A percentile compares a stretch with the other conserved stretches of the same genome.
Evolutionary conservation across 1,284 basidiomycete genomes (phyloP).

Genomic region (Tilletia setariae): DNA sequence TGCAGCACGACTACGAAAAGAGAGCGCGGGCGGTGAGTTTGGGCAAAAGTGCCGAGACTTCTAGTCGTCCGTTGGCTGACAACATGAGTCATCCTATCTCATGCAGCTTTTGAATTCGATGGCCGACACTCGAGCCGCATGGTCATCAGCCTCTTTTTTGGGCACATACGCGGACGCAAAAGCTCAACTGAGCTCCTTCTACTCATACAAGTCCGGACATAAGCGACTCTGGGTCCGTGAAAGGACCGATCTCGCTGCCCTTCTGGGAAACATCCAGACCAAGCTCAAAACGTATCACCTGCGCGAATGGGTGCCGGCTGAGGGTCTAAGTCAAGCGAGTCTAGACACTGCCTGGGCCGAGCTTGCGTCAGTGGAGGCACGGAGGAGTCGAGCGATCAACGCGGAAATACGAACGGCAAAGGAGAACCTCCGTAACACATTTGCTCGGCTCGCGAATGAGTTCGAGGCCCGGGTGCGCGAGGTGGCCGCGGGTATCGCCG

Average conservation of each 20-base stretch:
- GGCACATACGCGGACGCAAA: constrained; percentile 72
- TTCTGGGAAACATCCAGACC: constrained; percentile 90
- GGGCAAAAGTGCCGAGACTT: not conserved
- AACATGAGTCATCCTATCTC: not conserved
- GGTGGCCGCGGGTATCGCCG: constrained; percentile 31
- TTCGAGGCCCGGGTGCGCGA: constrained; percentile 62
- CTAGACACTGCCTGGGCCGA: constrained; percentile 75
- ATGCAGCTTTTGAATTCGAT: constrained; percentile 42
- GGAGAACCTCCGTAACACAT: constrained; percentile 75
- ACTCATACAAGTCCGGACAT: constrained; percentile 76
- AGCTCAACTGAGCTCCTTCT: constrained; percentile 70
- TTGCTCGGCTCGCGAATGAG: constrained; percentile 77
- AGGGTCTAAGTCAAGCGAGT: constrained; percentile 60
- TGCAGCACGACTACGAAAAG: constrained; percentile 89
- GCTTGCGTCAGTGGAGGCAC: constrained; percentile 72
- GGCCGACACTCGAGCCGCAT: constrained; percentile 27
- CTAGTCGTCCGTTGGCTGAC: no score
- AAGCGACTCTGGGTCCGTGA: constrained; percentile 87
- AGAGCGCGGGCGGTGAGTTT: constrained; percentile 66
- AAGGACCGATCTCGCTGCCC: constrained; percentile 78
- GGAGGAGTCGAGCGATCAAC: constrained; percentile 78
- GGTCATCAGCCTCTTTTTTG: constrained; percentile 36
- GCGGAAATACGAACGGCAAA: constrained; percentile 69
- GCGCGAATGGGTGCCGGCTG: constrained; percentile 40
- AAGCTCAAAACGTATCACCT: constrained; percentile 83